These are phyloP conservation scores for Pleurotus ostreatus DNA, from an alignment of 768 basidiomycete species.

Conservation along the genomic window DNA sequence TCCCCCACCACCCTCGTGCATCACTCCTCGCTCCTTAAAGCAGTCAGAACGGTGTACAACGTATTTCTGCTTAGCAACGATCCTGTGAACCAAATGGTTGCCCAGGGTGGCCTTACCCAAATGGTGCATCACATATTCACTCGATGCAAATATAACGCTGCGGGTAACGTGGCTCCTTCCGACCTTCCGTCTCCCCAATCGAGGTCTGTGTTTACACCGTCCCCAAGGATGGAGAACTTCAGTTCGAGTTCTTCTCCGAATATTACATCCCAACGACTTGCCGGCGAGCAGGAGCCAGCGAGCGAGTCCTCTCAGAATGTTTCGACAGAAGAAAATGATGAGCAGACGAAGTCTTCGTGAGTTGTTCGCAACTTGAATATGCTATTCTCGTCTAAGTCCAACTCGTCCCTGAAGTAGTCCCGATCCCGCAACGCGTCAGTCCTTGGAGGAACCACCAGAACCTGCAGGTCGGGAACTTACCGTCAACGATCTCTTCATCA, in stretches of 20 bases:
- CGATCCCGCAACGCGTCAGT: conserved; percentile 8
- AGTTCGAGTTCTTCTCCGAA: conserved; percentile 4
- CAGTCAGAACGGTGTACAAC: conserved; percentile 97
- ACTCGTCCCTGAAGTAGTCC: conserved; percentile 6
- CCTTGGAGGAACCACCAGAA: conserved; percentile 27
- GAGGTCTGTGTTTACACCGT: conserved; percentile 1
- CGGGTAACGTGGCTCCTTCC: conserved; percentile 14
- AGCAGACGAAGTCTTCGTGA: too few relatives aligned
- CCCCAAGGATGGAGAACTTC: conserved; percentile 12
- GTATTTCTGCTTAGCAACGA: conserved; percentile 90
- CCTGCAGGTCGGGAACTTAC: conserved; percentile 41
- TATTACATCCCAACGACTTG: neutral
- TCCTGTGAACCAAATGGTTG: conserved; percentile 94
- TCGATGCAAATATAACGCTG: conserved; percentile 52
- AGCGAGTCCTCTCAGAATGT: neutral
- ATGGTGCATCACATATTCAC: conserved; percentile 98
- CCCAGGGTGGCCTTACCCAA: conserved; percentile 95
- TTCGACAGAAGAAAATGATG: neutral
- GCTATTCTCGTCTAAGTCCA: too few relatives aligned
- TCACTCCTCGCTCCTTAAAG: conserved; percentile 93
- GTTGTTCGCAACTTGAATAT: too few relatives aligned
- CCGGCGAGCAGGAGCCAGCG: neutral
- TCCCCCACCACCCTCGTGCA: conserved; percentile 87
- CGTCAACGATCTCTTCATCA: conserved; percentile 87
- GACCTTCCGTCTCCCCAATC: conserved; percentile 18